Percentiles rank a stretch among this genome's conserved stretches.
Conservation (phyloP, 148 eudicot genomes). For the Camellia sinensis region DNA sequence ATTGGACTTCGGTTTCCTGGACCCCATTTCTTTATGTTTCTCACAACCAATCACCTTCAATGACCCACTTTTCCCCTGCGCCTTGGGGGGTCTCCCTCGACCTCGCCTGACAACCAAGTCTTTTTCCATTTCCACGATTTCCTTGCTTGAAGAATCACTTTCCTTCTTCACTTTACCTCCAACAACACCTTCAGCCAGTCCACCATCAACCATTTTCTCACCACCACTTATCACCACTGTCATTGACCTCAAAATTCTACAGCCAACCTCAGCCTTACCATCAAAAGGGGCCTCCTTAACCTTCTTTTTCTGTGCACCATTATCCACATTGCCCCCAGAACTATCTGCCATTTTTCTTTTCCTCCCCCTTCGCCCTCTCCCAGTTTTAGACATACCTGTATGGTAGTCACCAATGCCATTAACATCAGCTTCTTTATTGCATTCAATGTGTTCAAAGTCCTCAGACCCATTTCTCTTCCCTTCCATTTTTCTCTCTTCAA, state of each 20-base stretch:
- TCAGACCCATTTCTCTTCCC: conserved; percentile 8
- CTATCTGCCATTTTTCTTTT: conserved; percentile 31
- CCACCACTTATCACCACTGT: neutral
- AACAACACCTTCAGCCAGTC: neutral
- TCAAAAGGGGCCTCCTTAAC: conserved; percentile 16
- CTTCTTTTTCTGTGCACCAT: conserved; percentile 14
- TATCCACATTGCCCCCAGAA: conserved; percentile 10
- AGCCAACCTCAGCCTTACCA: conserved; percentile 10
- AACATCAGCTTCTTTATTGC: conserved; percentile 19
- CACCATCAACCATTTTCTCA: conserved; percentile 22
- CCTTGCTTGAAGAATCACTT: conserved; percentile 13
- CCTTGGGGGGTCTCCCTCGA: too few species aligned
- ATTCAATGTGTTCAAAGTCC: conserved; percentile 9
- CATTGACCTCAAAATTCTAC: conserved; percentile 23
- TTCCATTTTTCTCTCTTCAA: conserved; percentile 2
- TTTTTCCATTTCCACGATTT: neutral
- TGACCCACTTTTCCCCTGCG: conserved; percentile 12
- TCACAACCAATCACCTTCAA: conserved; percentile 9
- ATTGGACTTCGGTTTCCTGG: conserved; percentile 8
- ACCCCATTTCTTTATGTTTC: conserved; percentile 22
- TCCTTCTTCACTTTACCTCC: conserved; percentile 30
- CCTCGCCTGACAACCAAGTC: conserved; percentile 13
- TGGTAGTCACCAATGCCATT: neutral
- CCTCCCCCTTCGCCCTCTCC: conserved; percentile 20
- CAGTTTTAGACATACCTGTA: conserved; percentile 3